phyloP scores from a whole-genome alignment of 73 alveolate species.

The Symbiodinium natans region DNA sequence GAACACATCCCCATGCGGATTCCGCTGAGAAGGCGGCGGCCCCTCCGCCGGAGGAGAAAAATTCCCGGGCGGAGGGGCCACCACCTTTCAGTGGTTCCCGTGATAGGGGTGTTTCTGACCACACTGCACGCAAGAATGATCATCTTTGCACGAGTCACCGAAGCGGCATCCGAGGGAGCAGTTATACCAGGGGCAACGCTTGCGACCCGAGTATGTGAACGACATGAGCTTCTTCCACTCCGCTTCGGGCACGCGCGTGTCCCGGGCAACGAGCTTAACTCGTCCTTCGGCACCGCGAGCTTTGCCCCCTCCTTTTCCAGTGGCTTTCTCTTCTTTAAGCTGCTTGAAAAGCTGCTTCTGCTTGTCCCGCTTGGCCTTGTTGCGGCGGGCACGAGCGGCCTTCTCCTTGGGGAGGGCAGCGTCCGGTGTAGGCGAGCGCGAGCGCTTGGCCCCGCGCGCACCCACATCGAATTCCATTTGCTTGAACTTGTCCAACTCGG shows the following conservation, averaged over 20 bases:
- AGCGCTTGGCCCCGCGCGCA: not conserved
- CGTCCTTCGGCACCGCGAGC: too few species aligned
- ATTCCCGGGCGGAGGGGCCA: not conserved
- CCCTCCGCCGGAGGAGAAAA: not conserved
- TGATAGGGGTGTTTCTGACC: not conserved
- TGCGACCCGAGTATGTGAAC: too few species aligned
- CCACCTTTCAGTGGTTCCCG: not conserved
- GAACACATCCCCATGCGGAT: too few species aligned
- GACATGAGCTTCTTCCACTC: too few species aligned
- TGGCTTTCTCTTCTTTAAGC: not conserved
- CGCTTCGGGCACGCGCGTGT: too few species aligned
- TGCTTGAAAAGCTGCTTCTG: not conserved
- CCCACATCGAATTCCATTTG: not conserved
- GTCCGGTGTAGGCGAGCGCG: not conserved
- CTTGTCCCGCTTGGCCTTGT: not conserved
- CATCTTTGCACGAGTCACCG: too few species aligned
- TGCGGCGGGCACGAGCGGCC: not conserved
- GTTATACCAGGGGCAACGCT: not conserved
- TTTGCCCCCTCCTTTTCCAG: too few species aligned
- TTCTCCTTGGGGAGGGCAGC: not conserved
- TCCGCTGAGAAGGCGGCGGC: too few species aligned
- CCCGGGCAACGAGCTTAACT: not conserved
- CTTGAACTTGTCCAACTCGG: slow-evolving; percentile 25
- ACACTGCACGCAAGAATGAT: not conserved
- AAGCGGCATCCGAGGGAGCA: not conserved